phyloP scores from a whole-genome alignment of 768 basidiomycete species.

The Mycena vitilis region DNA sequence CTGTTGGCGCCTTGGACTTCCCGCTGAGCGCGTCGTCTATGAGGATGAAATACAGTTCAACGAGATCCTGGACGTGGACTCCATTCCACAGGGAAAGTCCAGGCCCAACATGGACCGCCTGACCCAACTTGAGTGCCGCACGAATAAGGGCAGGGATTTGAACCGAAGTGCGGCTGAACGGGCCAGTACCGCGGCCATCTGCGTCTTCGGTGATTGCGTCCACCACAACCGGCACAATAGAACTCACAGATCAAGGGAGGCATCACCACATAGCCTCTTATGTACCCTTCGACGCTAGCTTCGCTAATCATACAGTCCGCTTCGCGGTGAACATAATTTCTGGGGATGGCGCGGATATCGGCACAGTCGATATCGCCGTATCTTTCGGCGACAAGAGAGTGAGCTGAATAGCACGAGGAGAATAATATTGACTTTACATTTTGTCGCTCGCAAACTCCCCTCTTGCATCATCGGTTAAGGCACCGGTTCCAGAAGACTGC shows the following conservation, averaged over 20 bases:
- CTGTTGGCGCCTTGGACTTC: constrained; percentile 25
- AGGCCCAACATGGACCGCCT: constrained; percentile 32
- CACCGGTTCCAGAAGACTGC: constrained; percentile 36
- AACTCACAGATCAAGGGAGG: constrained; percentile 33
- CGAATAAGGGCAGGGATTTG: constrained; percentile 37
- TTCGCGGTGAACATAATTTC: constrained; percentile 34
- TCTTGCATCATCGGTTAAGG: constrained; percentile 32
- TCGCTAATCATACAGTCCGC: constrained; percentile 26
- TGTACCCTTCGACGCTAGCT: constrained; percentile 33
- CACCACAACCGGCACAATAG: background rate
- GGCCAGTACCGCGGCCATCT: constrained; percentile 36
- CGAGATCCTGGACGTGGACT: constrained; percentile 34
- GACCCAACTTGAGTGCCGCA: constrained; percentile 27
- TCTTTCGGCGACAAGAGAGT: constrained; percentile 5
- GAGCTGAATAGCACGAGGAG: background rate
- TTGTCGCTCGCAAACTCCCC: constrained; percentile 33
- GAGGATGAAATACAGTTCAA: constrained; percentile 42
- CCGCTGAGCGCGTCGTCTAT: constrained; percentile 44
- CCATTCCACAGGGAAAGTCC: constrained; percentile 36
- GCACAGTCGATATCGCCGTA: constrained; percentile 36
- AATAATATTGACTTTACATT: constrained; percentile 20
- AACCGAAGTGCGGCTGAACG: constrained; percentile 37
- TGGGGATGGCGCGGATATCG: constrained; percentile 33
- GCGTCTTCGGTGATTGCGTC: background rate
- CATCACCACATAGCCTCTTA: constrained; percentile 35